phyloP scores from a whole-genome alignment of 1,284 basidiomycete species.

The Leccinum fuscescens region DNA sequence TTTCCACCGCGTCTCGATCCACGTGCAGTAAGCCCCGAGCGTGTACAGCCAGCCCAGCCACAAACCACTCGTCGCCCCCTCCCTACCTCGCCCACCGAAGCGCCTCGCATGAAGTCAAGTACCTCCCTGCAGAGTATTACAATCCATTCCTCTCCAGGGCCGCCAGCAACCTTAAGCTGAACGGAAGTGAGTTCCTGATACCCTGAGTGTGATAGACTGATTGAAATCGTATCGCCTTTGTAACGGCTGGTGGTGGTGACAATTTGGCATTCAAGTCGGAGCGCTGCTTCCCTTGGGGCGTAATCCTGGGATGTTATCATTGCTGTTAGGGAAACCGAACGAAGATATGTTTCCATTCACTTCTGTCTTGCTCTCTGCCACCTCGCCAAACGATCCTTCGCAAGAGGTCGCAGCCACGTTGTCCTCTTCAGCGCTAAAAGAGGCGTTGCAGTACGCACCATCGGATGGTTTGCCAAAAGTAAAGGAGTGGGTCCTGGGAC shows the following conservation, averaged over 20 bases:
- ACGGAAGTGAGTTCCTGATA: background rate
- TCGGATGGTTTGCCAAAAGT: background rate
- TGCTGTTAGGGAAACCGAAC: conserved; percentile 3
- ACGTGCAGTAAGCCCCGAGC: conserved; percentile 19
- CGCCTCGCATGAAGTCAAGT: conserved; percentile 1
- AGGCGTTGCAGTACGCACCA: background rate
- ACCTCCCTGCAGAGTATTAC: conserved; percentile 1
- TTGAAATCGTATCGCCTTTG: background rate
- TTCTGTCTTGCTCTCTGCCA: conserved; percentile 6
- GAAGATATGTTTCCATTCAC: conserved; percentile 4
- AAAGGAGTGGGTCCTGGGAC: conserved; percentile 1
- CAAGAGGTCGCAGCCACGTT: conserved; percentile 1
- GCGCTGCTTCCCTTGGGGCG: conserved; percentile 2
- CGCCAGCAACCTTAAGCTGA: background rate
- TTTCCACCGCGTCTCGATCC: background rate
- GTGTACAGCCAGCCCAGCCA: conserved; percentile 1
- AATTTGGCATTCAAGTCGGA: background rate
- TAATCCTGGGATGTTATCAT: background rate
- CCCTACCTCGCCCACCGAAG: conserved; percentile 25
- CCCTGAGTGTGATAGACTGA: background rate
- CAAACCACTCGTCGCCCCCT: conserved; percentile 27
- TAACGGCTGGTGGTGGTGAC: background rate
- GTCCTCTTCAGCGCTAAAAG: background rate
- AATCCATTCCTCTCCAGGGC: background rate
- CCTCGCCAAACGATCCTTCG: background rate